Evolutionary conservation across 345 rosid species (phyloP).

Genomic region (Limnanthes douglasii): DNA sequence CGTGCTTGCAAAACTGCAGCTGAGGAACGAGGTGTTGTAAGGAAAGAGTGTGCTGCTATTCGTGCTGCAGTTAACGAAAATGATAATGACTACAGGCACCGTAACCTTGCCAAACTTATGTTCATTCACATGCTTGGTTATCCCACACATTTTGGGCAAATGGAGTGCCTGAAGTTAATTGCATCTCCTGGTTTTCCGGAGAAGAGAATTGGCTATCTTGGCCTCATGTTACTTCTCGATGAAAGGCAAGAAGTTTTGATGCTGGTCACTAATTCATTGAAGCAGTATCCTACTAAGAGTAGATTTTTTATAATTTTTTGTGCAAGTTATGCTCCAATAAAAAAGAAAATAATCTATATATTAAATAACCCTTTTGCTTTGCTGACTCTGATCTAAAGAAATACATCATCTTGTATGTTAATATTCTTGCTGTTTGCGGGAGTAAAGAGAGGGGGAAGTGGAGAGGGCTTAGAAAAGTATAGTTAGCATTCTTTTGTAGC

Average conservation of each 20-base stretch:
- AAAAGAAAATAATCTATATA: no score
- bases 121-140: slow-evolving; percentile 99
- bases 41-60: slow-evolving; percentile 94
- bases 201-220: slow-evolving; percentile 95
- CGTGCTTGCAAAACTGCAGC: slow-evolving; percentile 99
- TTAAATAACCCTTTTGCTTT: background rate
- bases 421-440: background rate
- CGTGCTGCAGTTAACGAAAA: slow-evolving; percentile 82
- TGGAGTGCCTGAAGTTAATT: slow-evolving; percentile 91
- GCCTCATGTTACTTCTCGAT: slow-evolving; percentile 92
- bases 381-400: no score
- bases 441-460: background rate
- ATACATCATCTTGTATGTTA: no score
- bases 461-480: no score
- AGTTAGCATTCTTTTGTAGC: slow-evolving; percentile 9
- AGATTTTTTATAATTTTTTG: slow-evolving; percentile 4
- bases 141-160: slow-evolving; percentile 97
- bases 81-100: slow-evolving; percentile 79
- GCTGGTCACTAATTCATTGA: slow-evolving; percentile 94
- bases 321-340: no score
- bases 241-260: slow-evolving; percentile 97
- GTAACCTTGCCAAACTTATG: slow-evolving; percentile 95
- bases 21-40: slow-evolving; percentile 89
- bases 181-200: slow-evolving; percentile 95
- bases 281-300: slow-evolving; percentile 70